Evolutionary conservation across 2,329 filamentous ascomycete species (phyloP), one percentile per base, ranked within the genome.

Genomic region (Penicillium fuscoglaucum): DNA sequence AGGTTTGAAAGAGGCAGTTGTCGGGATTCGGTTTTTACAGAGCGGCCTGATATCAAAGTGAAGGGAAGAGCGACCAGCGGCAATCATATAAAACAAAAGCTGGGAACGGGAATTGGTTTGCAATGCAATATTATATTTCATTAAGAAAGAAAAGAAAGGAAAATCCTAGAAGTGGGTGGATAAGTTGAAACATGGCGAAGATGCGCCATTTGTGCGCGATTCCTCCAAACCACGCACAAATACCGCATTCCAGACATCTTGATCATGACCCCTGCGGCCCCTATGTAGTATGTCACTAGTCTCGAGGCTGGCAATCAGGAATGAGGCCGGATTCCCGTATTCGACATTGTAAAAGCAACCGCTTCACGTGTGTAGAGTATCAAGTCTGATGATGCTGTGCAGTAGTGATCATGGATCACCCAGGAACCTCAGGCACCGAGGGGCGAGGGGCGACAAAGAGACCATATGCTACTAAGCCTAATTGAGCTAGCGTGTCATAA

Each of bases 171-270:
- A 63, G 4, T 37, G 24, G 24, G 47, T 51, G 55, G 59, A 57
- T 19, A 33, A 41, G 39, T 54, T 19, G 58, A 59, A 52, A 59
- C 60, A 49, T 52, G 56, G 54, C 59, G 40, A 58, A 45, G 61
- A 62, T 72, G 72, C 68, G 72, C 47, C 43, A 65, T 73, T 74
- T 74, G 65, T 72, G 72, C 71, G 70, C 60, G 52, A 49, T 51
- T 15, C 33, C 43, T 33, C 61, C 64, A 66, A 66, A 70, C 52
- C 40, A 68, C 72, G 72, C 72, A 73, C 69, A 74, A 74, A 72
- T 72, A 58, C 62, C 72, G 68, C 72, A 74, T 69, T 61, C 65
- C 62, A 64, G 44, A 39, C 26, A 44, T 57, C 29, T 55, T 31
- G 43, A 57, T 37, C 53, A 67, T 60, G 61, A 29, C 54, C 48